Conservation (phyloP, 73 alveolate species). For the Symbiodinium natans region DNA sequence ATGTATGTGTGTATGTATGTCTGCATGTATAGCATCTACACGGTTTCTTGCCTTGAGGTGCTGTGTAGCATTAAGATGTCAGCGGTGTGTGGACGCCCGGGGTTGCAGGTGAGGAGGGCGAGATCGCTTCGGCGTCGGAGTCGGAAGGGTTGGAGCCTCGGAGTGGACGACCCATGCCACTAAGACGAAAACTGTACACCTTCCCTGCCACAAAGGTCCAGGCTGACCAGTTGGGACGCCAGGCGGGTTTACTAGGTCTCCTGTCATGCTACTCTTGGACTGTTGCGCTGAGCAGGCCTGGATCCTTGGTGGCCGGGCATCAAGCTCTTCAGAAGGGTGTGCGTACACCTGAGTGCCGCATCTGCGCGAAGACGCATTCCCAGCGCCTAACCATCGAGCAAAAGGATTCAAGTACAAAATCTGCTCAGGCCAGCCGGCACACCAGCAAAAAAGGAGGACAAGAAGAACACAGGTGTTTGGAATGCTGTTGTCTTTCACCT, state of each 20-base stretch:
- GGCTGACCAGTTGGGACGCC: slow-evolving; percentile 1
- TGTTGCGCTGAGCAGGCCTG: not conserved
- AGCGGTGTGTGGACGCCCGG: no score
- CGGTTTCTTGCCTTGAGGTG: no score
- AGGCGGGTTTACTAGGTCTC: not conserved
- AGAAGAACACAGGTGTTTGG: not conserved
- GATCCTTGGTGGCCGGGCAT: not conserved
- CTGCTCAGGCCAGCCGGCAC: not conserved
- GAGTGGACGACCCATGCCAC: no score
- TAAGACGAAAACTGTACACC: no score
- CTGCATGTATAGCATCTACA: no score
- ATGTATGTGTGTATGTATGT: no score
- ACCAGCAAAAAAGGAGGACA: not conserved
- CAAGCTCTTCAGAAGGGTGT: not conserved
- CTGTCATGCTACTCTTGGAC: no score
- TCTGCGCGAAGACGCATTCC: no score
- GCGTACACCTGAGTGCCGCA: not conserved
- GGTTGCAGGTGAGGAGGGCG: slow-evolving; percentile 81
- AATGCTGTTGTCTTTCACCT: no score
- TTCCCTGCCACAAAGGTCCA: no score
- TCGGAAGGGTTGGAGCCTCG: slow-evolving; percentile 42
- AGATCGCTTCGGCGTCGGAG: slow-evolving; percentile 69
- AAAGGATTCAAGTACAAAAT: no score
- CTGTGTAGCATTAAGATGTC: not conserved
- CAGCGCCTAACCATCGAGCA: no score